phyloP scores from a whole-genome alignment of 2,329 filamentous ascomycete species.

The Fusarium pseudocircinatum region DNA sequence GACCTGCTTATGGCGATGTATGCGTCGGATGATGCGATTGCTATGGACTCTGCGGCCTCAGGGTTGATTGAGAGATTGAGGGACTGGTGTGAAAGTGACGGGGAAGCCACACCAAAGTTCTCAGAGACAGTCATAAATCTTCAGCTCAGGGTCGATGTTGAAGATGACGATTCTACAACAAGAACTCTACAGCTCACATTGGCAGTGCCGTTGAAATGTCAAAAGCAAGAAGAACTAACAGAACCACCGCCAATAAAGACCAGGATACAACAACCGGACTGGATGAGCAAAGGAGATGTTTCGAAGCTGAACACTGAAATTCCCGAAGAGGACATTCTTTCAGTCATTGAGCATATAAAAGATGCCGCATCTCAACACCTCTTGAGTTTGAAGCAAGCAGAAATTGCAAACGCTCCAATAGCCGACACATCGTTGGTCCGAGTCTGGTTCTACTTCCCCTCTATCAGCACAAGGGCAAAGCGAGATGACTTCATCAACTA shows the following conservation, averaged over 20 bases:
- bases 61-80: conserved; percentile 31
- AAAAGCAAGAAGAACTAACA: background rate
- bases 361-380: conserved; percentile 48
- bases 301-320: conserved; percentile 51
- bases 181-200: conserved; percentile 48
- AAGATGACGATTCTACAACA: background rate
- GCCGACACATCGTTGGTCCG: conserved; percentile 52
- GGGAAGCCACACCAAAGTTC: conserved; percentile 1
- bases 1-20: conserved; percentile 66
- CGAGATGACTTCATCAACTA: conserved; percentile 65
- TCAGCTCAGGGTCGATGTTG: conserved; percentile 40
- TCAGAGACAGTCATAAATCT: conserved; percentile 31
- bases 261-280: conserved; percentile 59
- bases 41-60: conserved; percentile 38
- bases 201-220: conserved; percentile 45
- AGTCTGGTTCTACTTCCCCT: conserved; percentile 72
- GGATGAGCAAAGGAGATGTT: conserved; percentile 62
- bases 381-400: conserved; percentile 22
- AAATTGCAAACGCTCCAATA: background rate
- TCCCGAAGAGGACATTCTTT: conserved; percentile 56
- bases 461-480: conserved; percentile 67
- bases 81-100: conserved; percentile 36
- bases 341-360: conserved; percentile 56
- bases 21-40: conserved; percentile 49
- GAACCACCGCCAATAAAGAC: conserved; percentile 55